Base-by-base conservation (phyloP, 371 early-diverging fungal species). In the Thermomucor indicae-seudaticae region DNA sequence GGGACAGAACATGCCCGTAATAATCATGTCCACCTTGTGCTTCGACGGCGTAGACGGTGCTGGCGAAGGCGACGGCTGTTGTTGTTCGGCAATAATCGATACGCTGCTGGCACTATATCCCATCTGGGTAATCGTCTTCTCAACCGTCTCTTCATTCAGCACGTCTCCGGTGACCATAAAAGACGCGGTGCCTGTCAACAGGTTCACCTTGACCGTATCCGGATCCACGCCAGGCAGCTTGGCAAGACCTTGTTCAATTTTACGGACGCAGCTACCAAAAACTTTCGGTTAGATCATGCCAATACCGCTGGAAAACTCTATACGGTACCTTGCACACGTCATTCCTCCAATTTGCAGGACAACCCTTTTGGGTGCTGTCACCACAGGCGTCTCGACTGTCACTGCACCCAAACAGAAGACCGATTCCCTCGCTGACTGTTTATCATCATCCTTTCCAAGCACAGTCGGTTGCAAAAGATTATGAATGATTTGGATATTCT, bases 1-100 rank as follows among this genome's bases (percentile, higher is more conserved):
- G 5, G 65, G 57, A 47, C 86, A 88, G n/a, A 78, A 83, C 85
- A 90, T 86, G 31, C 89, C 89, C 47, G 69, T 59, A 53, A 75
- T 67, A 22, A 65, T 55, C 54, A 76, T 67, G 3, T 67, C 60
- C 2, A 60, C 64, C 14, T 55, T 43, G 24, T 53, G 62, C 22
- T 41, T 39, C 20, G 51, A 44, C 4, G 57, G 12, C 19, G 31
- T 12, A 2, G 43, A 6, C 38, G 24, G 16, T 8, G 3, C 25
- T n/a, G 57, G 12, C 19, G 31, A 8, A 2, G 43, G 5, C 38
- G 24, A 14, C 7, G 3, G 22, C 11, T 19, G 40, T 11, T 30
- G 47, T 38, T 49, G 51, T 40, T 57, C 59, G 2, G 60, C 58
- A 22, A 65, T 46, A 17, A 72, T 59, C 0, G 55, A 54, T 14